These are phyloP conservation scores for Pythium graminicola DNA, from an alignment of 352 stramenopile genomes.

Conservation along the genomic window DNA sequence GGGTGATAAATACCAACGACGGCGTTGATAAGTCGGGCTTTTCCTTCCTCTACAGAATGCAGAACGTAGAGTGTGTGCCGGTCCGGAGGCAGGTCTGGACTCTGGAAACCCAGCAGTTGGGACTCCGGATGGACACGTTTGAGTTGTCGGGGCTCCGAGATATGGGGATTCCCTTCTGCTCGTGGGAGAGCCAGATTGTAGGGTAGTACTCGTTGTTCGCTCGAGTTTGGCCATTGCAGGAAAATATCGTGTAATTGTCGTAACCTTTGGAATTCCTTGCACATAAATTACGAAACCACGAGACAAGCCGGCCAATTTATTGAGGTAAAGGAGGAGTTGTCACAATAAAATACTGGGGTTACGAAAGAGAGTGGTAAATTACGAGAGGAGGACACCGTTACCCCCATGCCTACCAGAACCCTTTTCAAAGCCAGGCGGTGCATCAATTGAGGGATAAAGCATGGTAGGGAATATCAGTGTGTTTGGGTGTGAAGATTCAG, in stretches of 20 bases:
- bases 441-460: constrained; percentile 3
- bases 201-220: constrained; percentile 13
- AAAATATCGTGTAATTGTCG: too few relatives aligned
- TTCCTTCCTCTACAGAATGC: constrained; percentile 17
- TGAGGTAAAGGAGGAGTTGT: not conserved
- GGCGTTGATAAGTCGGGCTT: constrained; percentile 17
- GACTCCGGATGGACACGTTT: constrained; percentile 14
- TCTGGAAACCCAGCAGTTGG: constrained; percentile 22
- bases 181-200: constrained; percentile 14
- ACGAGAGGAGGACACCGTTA: not conserved
- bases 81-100: constrained; percentile 9
- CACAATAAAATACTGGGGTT: constrained; percentile 1
- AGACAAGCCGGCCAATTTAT: not conserved
- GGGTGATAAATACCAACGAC: constrained; percentile 23
- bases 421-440: not conserved
- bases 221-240: not conserved
- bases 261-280: too few relatives aligned
- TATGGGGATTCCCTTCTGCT: not conserved
- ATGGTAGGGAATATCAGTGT: too few relatives aligned
- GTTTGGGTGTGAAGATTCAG: too few relatives aligned
- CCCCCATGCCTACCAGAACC: not conserved
- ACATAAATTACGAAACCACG: too few relatives aligned
- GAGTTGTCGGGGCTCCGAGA: not conserved
- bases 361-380: constrained; percentile 6
- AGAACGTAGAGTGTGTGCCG: constrained; percentile 19